Percentiles rank a stretch among this genome's conserved stretches.
Evolutionary conservation across 2,329 filamentous ascomycete genomes (phyloP).

Genomic region (Fusarium anguioides): DNA sequence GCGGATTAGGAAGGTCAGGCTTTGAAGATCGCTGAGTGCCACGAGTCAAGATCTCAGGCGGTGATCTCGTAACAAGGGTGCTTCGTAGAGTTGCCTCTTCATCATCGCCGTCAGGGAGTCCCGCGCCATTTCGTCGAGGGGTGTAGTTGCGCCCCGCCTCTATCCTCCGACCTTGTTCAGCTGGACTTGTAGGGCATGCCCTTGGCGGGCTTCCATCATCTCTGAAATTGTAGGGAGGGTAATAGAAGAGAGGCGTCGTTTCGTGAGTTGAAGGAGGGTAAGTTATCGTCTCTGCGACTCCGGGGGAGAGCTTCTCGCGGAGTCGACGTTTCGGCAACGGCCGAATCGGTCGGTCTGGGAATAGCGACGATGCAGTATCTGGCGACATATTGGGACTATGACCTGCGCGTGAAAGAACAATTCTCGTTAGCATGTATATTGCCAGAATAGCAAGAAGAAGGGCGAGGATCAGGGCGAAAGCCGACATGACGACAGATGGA

Average conservation of each 20-base stretch:
- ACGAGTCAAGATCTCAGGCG: constrained; percentile 59
- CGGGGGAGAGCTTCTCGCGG: constrained; percentile 86
- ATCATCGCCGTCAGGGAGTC: constrained; percentile 70
- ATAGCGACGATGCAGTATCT: constrained; percentile 83
- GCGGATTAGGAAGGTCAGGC: constrained; percentile 58
- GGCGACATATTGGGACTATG: constrained; percentile 68
- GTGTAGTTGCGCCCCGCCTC: constrained; percentile 43
- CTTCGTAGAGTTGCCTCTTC: constrained; percentile 59
- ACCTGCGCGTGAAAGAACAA: constrained; percentile 50
- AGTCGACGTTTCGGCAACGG: constrained; percentile 90
- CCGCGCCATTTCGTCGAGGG: constrained; percentile 52
- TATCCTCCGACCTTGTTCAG: constrained; percentile 38
- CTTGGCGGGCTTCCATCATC: constrained; percentile 53
- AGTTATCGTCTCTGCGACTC: constrained; percentile 82
- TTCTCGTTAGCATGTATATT: constrained; percentile 47
- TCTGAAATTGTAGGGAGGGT: constrained; percentile 65
- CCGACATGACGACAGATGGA: constrained; percentile 19
- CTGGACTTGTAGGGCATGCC: constrained; percentile 34
- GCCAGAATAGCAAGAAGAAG: constrained; percentile 23
- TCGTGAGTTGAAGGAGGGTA: constrained; percentile 82
- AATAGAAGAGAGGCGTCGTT: constrained; percentile 77
- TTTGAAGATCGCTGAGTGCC: constrained; percentile 57
- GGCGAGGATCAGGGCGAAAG: constrained; percentile 24
- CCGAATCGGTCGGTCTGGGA: constrained; percentile 90
- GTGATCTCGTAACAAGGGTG: constrained; percentile 58